Evolutionary conservation across 2,329 filamentous ascomycete genomes (phyloP), one percentile per base, ranked within the genome.

Genomic region (Arthrobotrys iridis): DNA sequence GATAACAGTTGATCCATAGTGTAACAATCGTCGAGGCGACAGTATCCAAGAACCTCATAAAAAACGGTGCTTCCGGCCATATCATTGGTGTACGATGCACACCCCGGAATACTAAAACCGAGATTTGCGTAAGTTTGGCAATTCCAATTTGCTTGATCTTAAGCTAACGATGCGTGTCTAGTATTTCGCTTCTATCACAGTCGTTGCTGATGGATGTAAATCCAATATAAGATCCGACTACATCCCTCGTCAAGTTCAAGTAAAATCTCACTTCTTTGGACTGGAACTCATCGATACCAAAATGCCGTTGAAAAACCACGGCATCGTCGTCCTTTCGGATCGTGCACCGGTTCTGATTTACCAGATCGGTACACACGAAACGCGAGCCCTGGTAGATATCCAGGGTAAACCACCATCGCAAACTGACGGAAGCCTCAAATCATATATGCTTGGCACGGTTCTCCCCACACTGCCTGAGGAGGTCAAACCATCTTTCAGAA

Each of bases 301-400:
- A 22, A 87, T 98, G 7, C 92, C 93, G 1, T 85, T 87, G 60
- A 88, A 89, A 1, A 85, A 89, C 77, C 92, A 92, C 81, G 95
- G 94, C 18, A 93, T 96, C 82, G 94, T 99, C 77, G 86, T 97
- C 64, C 91, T 99, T 77, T 90, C 90, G 79, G 87, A 92, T 77
- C 87, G 88, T 48, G 85, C 89, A 0, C 94, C 95, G 0, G 88
- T 97, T 33, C 88, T 99, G 22, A 87, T 99, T 71, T 99, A 99
- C 85, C 95, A 98, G 84, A 99, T 99, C 81, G 94, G 95, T 80
- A 91, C 92, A 3, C 93, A 91, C 83, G 95, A 98, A 84, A 99
- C 95, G 0, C 89, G 95, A 77, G 91, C 91, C 10, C 87, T 99
- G 20, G 88, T 98, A 79, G 93, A 98, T 81, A 89, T 98, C 10